Conservation (phyloP, 2,329 filamentous ascomycete species). For the Aspergillus candidus region DNA sequence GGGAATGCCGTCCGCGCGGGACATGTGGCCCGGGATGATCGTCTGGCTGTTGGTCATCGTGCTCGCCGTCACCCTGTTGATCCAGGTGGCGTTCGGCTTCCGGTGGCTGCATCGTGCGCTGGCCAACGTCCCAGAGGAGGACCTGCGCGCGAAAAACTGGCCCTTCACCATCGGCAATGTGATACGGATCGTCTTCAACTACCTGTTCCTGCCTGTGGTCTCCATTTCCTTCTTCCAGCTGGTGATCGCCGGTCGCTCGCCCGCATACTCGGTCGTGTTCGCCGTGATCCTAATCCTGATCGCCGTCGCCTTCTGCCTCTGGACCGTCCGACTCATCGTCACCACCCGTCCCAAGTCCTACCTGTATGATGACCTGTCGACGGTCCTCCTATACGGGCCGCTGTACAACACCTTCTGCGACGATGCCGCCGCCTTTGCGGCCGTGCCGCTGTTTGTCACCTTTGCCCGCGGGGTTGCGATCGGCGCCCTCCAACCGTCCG, state of each 20-base stretch:
- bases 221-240: constrained; percentile 87
- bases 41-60: constrained; percentile 81
- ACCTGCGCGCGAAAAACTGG: constrained; percentile 83
- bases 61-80: constrained; percentile 58
- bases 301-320: constrained; percentile 66
- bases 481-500: constrained; percentile 85
- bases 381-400: constrained; percentile 81
- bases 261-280: constrained; percentile 64
- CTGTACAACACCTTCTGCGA: constrained; percentile 98
- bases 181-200: constrained; percentile 85
- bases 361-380: constrained; percentile 88
- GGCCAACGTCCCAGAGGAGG: constrained; percentile 70
- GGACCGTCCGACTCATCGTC: constrained; percentile 75
- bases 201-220: constrained; percentile 80
- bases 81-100: constrained; percentile 68
- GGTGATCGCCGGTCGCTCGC: constrained; percentile 64
- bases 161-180: constrained; percentile 77
- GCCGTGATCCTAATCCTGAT: constrained; percentile 69
- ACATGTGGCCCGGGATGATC: constrained; percentile 93
- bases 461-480: constrained; percentile 84
- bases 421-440: constrained; percentile 80
- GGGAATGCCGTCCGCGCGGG: constrained; percentile 67
- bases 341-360: constrained; percentile 75
- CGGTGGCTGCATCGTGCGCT: constrained; percentile 72
- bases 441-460: constrained; percentile 78